Evolutionary conservation across 148 eudicot species (phyloP), one percentile per base, ranked within the genome.

Genomic region (Camellia lanceoleosa): DNA sequence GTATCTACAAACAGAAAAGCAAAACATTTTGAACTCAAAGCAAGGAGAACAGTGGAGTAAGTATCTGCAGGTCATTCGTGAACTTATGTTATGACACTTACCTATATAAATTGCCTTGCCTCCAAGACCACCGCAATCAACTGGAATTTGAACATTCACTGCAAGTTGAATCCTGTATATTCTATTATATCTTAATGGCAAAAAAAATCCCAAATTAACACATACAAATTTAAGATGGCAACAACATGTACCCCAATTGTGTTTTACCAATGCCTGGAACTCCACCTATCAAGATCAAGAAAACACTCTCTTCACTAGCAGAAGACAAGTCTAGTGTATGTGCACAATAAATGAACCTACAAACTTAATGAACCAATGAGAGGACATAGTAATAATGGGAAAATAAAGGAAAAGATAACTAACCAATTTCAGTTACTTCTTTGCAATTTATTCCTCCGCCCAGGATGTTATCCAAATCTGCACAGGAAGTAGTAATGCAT

Each of bases 191-290:
- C 61, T 79, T 67, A 81, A 79, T 38, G 58, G 23, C n/a, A 72
- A 82, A 64, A 84, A 23, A 66, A 44, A 73, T 72, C 47, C 13
- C 66, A 52, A 76, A n/a, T 58, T 59, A 60, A 18, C 62, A 43
- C 2, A 13, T 44, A 54, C 46, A 15, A 73, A 65, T 70, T 38
- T 66, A 75, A 51, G 77, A 56, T 44, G 23, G 38, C n/a, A 61
- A 74, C 41, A 58, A 47, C 56, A 3, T 88, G 59, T 89, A 93
- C 97, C 99, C 98, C 9, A 95, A 80, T 83, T 95, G 99, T 80
- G 98, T 95, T 91, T 95, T 95, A 81, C 99, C 99, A 65, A 95
- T 93, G 78, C 99, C 98, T 71, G 99, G 97, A 49, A 89, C 88
- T 82, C 99, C 99, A 86, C 99, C 99, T 95, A 74, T 55, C 42